A percentile compares a stretch with the other conserved stretches of the same genome.
phyloP scores from a whole-genome alignment of 2,329 filamentous ascomycete genomes.

The Pestalotiopsis sp. region DNA sequence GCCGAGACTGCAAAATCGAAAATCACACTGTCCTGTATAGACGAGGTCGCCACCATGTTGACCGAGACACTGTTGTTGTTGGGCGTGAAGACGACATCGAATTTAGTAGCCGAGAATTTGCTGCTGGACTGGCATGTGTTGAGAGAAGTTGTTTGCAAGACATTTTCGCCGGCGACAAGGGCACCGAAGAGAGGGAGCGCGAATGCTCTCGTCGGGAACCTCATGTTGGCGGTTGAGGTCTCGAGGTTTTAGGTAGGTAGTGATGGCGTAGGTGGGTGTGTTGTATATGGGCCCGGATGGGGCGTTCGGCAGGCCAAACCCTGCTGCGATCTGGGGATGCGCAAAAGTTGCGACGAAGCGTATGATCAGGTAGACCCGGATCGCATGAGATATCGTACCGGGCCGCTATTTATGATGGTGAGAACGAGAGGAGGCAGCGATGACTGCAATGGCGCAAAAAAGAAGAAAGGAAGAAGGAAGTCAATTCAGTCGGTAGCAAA shows the following conservation, averaged over 20 bases:
- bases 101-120: constrained; percentile 77
- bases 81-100: constrained; percentile 74
- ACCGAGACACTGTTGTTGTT: constrained; percentile 66
- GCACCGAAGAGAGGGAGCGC: constrained; percentile 1
- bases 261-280: not conserved
- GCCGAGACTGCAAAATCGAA: constrained; percentile 72
- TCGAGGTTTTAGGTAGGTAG: not conserved
- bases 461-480: not conserved
- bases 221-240: constrained; percentile 10
- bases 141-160: constrained; percentile 58
- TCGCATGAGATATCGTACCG: not conserved
- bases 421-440: not conserved
- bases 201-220: not conserved
- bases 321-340: not conserved
- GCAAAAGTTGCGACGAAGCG: not conserved
- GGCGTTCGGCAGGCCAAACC: not conserved
- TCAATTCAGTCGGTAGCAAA: not conserved
- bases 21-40: constrained; percentile 73
- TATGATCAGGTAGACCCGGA: not conserved
- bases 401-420: not conserved
- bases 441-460: not conserved
- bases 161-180: constrained; percentile 16
- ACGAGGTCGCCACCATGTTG: constrained; percentile 72
- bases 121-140: constrained; percentile 77
- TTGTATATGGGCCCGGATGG: not conserved